Evolutionary conservation across 2,329 filamentous ascomycete genomes (phyloP), one percentile per base, ranked within the genome.

Genomic region (Aspergillus persii): DNA sequence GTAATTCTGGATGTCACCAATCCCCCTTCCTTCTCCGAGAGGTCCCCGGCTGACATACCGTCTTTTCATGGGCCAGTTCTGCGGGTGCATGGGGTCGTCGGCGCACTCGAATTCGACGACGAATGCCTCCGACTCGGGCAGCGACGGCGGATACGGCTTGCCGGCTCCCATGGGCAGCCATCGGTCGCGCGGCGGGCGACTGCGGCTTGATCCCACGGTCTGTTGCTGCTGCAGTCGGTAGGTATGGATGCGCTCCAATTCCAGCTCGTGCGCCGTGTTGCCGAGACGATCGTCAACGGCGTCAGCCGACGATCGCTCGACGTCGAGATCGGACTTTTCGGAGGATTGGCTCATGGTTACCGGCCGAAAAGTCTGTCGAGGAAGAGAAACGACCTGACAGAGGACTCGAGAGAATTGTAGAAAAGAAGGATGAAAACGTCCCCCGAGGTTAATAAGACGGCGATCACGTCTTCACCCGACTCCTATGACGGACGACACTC

Each of bases 31-130:
- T 5, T 15, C 9, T 36, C 9, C 11, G 33, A 9, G 33, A 36
- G 33, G 11, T 4, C 4, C 4, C 33, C 33, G 9, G 33, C 15
- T 36, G 33, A 11, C 53, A 18, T 59, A 73, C 74, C 81, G 83
- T 68, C 74, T 78, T 63, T 71, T 74, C 41, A 78, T 58, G 0
- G 76, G 73, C 80, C 81, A 83, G 59, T 83, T 84, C 65, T 81
- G 78, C 1, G 81, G 79, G 65, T 83, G 80, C 26, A 79, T 53
- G 1, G 81, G 81, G 61, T 84, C 82, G 54, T 81, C 73, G 0
- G 69, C 69, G 0, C 81, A 81, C 59, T 83, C 79, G 59, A 84
- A 72, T 53, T 84, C 82, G 3, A 84, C 82, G 2, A 84, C 81
- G 62, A 84, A 84, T 50, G 79, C 77, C 60, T 84, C 80, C 33